Base-by-base conservation (phyloP, 768 basidiomycete genomes). In the Mycena filopes region DNA sequence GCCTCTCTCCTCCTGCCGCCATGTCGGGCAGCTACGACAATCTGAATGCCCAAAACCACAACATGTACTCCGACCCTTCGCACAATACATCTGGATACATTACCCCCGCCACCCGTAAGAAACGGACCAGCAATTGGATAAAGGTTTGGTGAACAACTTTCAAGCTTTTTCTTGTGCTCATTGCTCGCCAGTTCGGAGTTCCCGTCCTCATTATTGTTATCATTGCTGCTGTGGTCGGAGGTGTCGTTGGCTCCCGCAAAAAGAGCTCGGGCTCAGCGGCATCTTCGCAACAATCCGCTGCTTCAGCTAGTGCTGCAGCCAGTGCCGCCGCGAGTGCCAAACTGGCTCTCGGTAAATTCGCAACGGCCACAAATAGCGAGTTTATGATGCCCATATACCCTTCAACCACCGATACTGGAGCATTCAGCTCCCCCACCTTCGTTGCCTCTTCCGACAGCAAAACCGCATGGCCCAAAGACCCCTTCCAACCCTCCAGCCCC, bases 361-460 rank as follows among this genome's bases (percentile, higher is more conserved):
- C 95, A 31, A 90, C 90, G 2, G 87, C 89, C 9, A 98, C 96
- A 18, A 84, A 96, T 72, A 87, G 88, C 72, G 82, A 86, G 45
- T 97, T 87, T 76, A 85, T 91, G 81, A 82, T 94, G 59, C 96
- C 96, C 3, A 75, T 96, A 18, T 97, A 96, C 76, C 94, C 95
- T 4, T 90, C 94, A 25, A 93, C 94, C 91, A 95, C 93, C 51
- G 91, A 94, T 72, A 78, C 87, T 16, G 92, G 89, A 26, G 88
- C 85, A 13, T 95, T 88, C 76, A 85, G 87, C 23, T 72, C 79
- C 0, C 93, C 95, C 18, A 92, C 93, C 2, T 94, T 96, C 75
- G 79, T 86, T 58, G 72, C 87, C 2, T n/a, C 58, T 20, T 9
- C 63, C 57, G 77, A 83, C 63, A 65, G 80, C 36, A 77, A 80